These are phyloP conservation scores for Cydonia oblonga DNA, from an alignment of 331 rosid genomes.

Conservation along the genomic window DNA sequence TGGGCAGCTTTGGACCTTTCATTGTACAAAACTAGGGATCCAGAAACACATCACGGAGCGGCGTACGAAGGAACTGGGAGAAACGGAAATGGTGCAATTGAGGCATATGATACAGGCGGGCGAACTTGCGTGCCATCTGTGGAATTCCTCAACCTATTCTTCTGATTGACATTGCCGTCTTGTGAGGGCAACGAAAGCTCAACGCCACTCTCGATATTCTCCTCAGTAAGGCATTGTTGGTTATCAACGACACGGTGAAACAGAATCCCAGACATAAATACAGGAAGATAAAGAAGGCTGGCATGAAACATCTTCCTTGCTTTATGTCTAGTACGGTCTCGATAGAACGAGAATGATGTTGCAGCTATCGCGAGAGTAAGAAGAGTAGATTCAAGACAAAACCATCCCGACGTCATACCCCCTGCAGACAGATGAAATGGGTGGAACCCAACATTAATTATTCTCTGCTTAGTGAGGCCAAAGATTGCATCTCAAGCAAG, in stretches of 20 bases:
- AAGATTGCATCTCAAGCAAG: not conserved
- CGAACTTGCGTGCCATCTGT: constrained; percentile 16
- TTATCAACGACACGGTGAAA: constrained; percentile 55
- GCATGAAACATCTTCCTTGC: constrained; percentile 91
- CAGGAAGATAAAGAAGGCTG: constrained; percentile 88
- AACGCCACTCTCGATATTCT: constrained; percentile 6
- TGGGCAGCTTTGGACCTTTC: not conserved
- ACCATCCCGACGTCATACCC: constrained; percentile 87
- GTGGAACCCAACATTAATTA: not conserved
- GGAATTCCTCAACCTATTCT: constrained; percentile 14
- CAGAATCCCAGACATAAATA: constrained; percentile 81
- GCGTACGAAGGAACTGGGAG: constrained; percentile 70
- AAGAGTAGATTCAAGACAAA: constrained; percentile 64
- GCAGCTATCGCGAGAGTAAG: constrained; percentile 76
- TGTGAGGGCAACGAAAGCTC: constrained; percentile 16
- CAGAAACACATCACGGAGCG: constrained; percentile 18
- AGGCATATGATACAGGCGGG: constrained; percentile 78
- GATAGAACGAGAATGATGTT: constrained; percentile 65
- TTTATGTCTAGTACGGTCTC: constrained; percentile 55
- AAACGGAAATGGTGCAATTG: constrained; percentile 81
- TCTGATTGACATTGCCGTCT: constrained; percentile 13
- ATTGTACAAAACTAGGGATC: not conserved
- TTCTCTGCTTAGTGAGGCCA: not conserved
- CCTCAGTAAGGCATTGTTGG: constrained; percentile 25
- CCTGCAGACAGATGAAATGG: constrained; percentile 37